Evolutionary conservation across 2,329 filamentous ascomycete species (phyloP).

Genomic region (Rhytidhysteron rufulum): DNA sequence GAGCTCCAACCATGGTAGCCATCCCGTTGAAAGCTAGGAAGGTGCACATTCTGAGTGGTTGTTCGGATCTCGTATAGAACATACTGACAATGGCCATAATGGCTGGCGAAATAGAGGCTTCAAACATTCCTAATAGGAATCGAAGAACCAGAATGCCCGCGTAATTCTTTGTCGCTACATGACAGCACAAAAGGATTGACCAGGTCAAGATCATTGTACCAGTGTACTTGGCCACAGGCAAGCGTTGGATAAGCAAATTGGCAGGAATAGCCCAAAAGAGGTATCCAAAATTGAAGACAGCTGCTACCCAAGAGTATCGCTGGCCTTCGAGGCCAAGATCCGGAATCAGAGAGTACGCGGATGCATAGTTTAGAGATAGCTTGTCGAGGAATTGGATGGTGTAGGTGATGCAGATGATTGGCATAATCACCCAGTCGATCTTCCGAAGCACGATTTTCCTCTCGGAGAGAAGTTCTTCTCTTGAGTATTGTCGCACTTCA

Average conservation of each 20-base stretch:
- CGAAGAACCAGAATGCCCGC: slow-evolving; percentile 30
- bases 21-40: slow-evolving; percentile 38
- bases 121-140: slow-evolving; percentile 35
- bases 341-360: slow-evolving; percentile 11
- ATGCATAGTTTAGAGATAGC: slow-evolving; percentile 39
- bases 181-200: slow-evolving; percentile 41
- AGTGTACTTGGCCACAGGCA: slow-evolving; percentile 35
- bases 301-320: slow-evolving; percentile 41
- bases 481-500: slow-evolving; percentile 41
- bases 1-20: slow-evolving; percentile 34
- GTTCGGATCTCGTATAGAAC: slow-evolving; percentile 33
- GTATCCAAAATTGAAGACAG: slow-evolving; percentile 44
- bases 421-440: slow-evolving; percentile 47
- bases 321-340: slow-evolving; percentile 18
- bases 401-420: slow-evolving; percentile 43
- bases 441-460: slow-evolving; percentile 40
- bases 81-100: slow-evolving; percentile 38
- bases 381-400: slow-evolving; percentile 47
- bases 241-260: slow-evolving; percentile 35
- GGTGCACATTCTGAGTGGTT: slow-evolving; percentile 46
- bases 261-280: slow-evolving; percentile 40
- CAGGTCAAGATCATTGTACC: slow-evolving; percentile 39
- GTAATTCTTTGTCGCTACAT: slow-evolving; percentile 36
- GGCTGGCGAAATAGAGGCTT: slow-evolving; percentile 30
- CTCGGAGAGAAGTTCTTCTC: slow-evolving; percentile 43